Percentiles rank a stretch among this genome's conserved stretches.
phyloP scores from a whole-genome alignment of 768 basidiomycete species.

The Cyclocybe cylindracea region DNA sequence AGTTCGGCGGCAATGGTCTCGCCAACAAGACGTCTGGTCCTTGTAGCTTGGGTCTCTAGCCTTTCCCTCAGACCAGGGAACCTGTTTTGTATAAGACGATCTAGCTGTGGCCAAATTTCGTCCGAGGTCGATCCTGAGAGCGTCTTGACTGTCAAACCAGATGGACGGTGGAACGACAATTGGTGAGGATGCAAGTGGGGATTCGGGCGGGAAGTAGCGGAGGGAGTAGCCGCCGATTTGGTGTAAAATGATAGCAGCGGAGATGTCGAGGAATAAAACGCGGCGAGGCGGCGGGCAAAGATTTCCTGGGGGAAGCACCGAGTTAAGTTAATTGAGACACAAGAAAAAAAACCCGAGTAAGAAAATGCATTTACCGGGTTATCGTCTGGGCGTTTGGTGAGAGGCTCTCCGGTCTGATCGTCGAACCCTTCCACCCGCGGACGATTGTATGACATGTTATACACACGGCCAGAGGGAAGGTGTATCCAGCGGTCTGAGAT shows the following conservation, averaged over 20 bases:
- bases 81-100: slow-evolving; percentile 52
- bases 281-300: slow-evolving; percentile 72
- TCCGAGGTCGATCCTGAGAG: slow-evolving; percentile 78
- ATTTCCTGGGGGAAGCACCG: slow-evolving; percentile 53
- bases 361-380: slow-evolving; percentile 66
- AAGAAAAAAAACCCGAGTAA: neutral
- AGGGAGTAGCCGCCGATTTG: slow-evolving; percentile 27
- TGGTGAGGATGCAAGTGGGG: slow-evolving; percentile 52
- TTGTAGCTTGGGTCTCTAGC: slow-evolving; percentile 36
- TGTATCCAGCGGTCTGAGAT: slow-evolving; percentile 93
- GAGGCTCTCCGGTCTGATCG: slow-evolving; percentile 83
- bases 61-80: slow-evolving; percentile 65
- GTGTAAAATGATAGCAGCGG: slow-evolving; percentile 79
- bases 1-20: slow-evolving; percentile 48
- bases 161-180: slow-evolving; percentile 45
- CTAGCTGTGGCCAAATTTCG: slow-evolving; percentile 88
- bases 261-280: slow-evolving; percentile 80
- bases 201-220: slow-evolving; percentile 23
- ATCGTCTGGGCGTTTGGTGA: slow-evolving; percentile 89
- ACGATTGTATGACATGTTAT: slow-evolving; percentile 86
- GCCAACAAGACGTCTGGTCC: slow-evolving; percentile 52
- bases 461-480: slow-evolving; percentile 83
- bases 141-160: slow-evolving; percentile 54
- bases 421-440: slow-evolving; percentile 80
- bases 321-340: neutral